phyloP scores from a whole-genome alignment of 1,284 basidiomycete species.

The Ganoderma resinaceum region DNA sequence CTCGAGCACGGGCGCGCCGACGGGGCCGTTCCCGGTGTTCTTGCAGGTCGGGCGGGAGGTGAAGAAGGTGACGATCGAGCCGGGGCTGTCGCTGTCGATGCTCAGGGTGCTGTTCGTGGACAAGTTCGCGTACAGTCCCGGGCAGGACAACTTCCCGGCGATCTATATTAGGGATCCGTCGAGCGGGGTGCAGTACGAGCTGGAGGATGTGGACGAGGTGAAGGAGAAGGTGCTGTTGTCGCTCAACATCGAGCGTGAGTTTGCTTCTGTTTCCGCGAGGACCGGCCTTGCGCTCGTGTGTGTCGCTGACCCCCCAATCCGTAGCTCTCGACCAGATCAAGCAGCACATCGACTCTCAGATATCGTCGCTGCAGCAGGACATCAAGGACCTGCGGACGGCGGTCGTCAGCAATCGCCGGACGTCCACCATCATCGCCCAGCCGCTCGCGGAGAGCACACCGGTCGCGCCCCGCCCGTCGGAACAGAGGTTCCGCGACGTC shows the following conservation, averaged over 20 bases:
- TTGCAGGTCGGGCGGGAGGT: slow-evolving; percentile 93
- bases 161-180: slow-evolving; percentile 94
- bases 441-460: slow-evolving; percentile 67
- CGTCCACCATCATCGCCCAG: slow-evolving; percentile 57
- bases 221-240: slow-evolving; percentile 89
- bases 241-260: slow-evolving; percentile 95
- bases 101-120: slow-evolving; percentile 93
- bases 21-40: slow-evolving; percentile 72
- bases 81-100: slow-evolving; percentile 73
- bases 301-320: slow-evolving; percentile 14
- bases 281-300: slow-evolving; percentile 8
- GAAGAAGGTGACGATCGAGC: slow-evolving; percentile 84
- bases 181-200: slow-evolving; percentile 93
- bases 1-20: slow-evolving; percentile 19
- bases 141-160: slow-evolving; percentile 92
- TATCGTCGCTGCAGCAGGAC: slow-evolving; percentile 87
- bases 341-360: slow-evolving; percentile 94
- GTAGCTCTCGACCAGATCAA: slow-evolving; percentile 98
- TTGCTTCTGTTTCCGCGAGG: slow-evolving; percentile 1
- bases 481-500: slow-evolving; percentile 73
- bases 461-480: slow-evolving; percentile 67
- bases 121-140: slow-evolving; percentile 93
- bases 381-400: slow-evolving; percentile 88
- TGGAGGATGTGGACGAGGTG: slow-evolving; percentile 96
- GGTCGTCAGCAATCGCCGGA: slow-evolving; percentile 60